A percentile compares a stretch with the other conserved stretches of the same genome.
These are phyloP conservation scores for Aspergillus thermomutatus DNA, from an alignment of 2,329 filamentous ascomycete genomes.

Conservation along the genomic window DNA sequence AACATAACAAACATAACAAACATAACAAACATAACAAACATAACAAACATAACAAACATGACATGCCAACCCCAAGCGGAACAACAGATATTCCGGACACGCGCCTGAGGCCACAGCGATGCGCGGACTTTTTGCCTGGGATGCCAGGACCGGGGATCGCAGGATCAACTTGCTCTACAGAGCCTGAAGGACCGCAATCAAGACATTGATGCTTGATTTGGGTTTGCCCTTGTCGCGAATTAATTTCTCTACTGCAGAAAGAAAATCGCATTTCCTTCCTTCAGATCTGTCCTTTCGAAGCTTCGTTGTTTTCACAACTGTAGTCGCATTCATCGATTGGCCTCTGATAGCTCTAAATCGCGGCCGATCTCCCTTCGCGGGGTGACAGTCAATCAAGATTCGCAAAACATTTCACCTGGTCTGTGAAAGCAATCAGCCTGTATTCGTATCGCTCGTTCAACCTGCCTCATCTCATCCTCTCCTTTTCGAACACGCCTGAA, in stretches of 20 bases:
- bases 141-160: slow-evolving; percentile 4
- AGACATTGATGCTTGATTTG: slow-evolving; percentile 13
- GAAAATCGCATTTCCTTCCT: neutral
- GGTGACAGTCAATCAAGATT: slow-evolving; percentile 3
- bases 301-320: slow-evolving; percentile 7
- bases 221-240: slow-evolving; percentile 8
- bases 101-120: slow-evolving; percentile 18
- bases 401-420: slow-evolving; percentile 3
- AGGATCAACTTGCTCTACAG: slow-evolving; percentile 9
- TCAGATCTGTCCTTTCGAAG: slow-evolving; percentile 5
- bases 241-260: slow-evolving; percentile 6
- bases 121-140: slow-evolving; percentile 22
- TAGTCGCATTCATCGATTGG: slow-evolving; percentile 15
- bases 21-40: neutral
- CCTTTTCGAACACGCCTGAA: neutral
- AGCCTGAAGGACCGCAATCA: slow-evolving; percentile 13
- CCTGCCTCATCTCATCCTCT: neutral
- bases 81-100: slow-evolving; percentile 15
- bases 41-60: neutral
- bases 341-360: slow-evolving; percentile 17
- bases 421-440: neutral
- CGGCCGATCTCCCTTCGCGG: slow-evolving; percentile 3
- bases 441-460: neutral
- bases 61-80: neutral
- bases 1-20: neutral